A percentile compares a stretch with the other conserved stretches of the same genome.
These are phyloP conservation scores for Sanghuangporus baumii DNA, from an alignment of 1,284 basidiomycete species.

Conservation along the genomic window DNA sequence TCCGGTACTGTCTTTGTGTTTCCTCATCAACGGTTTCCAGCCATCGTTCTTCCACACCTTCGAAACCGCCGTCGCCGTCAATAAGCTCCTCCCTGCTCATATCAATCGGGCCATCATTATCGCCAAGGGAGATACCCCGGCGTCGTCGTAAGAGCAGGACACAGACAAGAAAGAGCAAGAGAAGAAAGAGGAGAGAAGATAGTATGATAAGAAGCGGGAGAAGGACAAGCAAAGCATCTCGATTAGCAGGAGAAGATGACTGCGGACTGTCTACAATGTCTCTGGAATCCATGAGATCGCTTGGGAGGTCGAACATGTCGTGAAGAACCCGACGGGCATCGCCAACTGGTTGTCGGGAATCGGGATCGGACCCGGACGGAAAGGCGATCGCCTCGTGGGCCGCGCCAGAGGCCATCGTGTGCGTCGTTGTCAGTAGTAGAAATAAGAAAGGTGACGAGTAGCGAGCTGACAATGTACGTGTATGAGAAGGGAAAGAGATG, in stretches of 20 bases:
- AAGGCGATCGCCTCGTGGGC: neutral
- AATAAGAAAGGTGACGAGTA: conserved; percentile 1
- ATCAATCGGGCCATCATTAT: conserved; percentile 90
- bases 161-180: conserved; percentile 85
- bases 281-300: conserved; percentile 7
- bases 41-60: conserved; percentile 90
- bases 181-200: conserved; percentile 87
- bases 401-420: conserved; percentile 3
- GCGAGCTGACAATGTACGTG: neutral
- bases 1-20: conserved; percentile 67
- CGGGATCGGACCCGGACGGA: conserved; percentile 2
- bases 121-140: conserved; percentile 77
- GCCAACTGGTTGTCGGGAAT: neutral
- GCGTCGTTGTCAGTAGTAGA: neutral
- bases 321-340: conserved; percentile 4
- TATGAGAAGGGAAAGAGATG: neutral
- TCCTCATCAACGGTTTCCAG: conserved; percentile 76
- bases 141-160: conserved; percentile 78
- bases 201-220: conserved; percentile 90
- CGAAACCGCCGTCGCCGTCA: conserved; percentile 88
- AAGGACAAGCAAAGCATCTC: conserved; percentile 72
- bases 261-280: conserved; percentile 15
- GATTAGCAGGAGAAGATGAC: conserved; percentile 12
- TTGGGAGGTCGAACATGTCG: conserved; percentile 11
- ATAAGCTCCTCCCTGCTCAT: conserved; percentile 87